Base-by-base conservation (phyloP, 352 stramenopile genomes). In the Phytophthora hibernalis region DNA sequence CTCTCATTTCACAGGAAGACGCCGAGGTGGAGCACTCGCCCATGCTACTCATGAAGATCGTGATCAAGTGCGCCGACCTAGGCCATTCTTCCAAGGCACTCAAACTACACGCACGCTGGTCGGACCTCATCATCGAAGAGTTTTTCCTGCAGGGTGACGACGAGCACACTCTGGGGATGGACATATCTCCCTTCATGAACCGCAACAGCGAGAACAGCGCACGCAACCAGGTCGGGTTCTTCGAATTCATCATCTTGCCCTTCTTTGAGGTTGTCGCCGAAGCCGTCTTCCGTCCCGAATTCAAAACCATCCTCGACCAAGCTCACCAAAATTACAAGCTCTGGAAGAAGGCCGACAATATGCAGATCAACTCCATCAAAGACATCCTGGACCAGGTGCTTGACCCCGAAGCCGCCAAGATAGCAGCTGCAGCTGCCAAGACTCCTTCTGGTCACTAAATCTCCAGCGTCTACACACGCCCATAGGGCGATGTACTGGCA, bases 111-210 rank as follows among this genome's bases (percentile, higher is more conserved):
- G 85, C 89, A 26, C 81, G 89, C 48, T 99, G 95, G 94, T 91
- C 91, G 1, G 87, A 97, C 54, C 64, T 96, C 22, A 96, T 98
- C 48, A 92, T 98, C 43, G 86, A 97, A 68, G 96, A 99, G 70
- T 98, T 98, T 61, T 98, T 98, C 65, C 72, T 89, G 45, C 96
- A 98, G 69, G 96, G 95, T 21, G 95, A 99, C 64, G 85, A 97
- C 47, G 96, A 98, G 62, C 93, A 97, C 51, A 79, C 82, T 30
- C 58, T 96, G 0, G 87, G 85, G 15, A 84, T 98, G 64, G 79
- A 96, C 37, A 85, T 97, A 31, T 97, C 82, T 47, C 94, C 93
- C 4, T 97, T 98, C 58, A 97, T 97, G 88, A 95, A 98, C 77
- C 84, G 92, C 56, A 85, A 96, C 24, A 85, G 78, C 38, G 85